Evolutionary conservation across 1,284 basidiomycete genomes (phyloP), one percentile per base, ranked within the genome.

Genomic region (Boletus sp.): DNA sequence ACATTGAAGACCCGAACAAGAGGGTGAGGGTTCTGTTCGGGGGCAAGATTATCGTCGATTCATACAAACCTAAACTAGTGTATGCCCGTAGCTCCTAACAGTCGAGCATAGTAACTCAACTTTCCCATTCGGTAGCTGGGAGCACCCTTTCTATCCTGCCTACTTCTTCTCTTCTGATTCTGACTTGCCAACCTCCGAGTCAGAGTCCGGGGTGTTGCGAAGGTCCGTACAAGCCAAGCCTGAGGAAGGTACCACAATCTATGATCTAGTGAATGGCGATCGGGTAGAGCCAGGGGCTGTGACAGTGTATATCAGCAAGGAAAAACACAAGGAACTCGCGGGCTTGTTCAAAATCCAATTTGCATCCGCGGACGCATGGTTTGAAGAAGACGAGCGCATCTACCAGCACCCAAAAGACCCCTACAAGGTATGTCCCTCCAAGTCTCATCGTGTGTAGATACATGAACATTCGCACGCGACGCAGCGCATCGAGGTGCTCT

Each of bases 341-440:
- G 76, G 75, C 1, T 66, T 82, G 22, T 64, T 77, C 26, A 76
- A 73, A 47, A 60, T 85, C 50, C 59, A 64, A 13, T 82, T 81
- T 48, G 61, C 61, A 16, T 71, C 72, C 13, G 73, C 76, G 60
- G 80, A 82, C 52, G 73, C 75, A 2, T 84, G 82, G 82, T 81
- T 84, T 46, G 81, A 84, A 64, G 82, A 84, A 54, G 81, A 83
- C 36, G 79, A 84, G 47, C 62, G 77, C 50, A 73, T 83, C 29
- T 79, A 72, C 48, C 69, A 73, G 2, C 82, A 85, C 53, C 78
- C 81, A 7, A 83, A 80, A 55, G 81, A 85, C 58, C 81, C 81
- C 0, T 84, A 82, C 66, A 84, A 84, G 72, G 82, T 82, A 9
- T 37, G 50, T 10, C 22, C n/a, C n/a, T n/a, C n/a, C n/a, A n/a